Conservation (phyloP, 139 green algal species). For the Chloropicon primus region DNA sequence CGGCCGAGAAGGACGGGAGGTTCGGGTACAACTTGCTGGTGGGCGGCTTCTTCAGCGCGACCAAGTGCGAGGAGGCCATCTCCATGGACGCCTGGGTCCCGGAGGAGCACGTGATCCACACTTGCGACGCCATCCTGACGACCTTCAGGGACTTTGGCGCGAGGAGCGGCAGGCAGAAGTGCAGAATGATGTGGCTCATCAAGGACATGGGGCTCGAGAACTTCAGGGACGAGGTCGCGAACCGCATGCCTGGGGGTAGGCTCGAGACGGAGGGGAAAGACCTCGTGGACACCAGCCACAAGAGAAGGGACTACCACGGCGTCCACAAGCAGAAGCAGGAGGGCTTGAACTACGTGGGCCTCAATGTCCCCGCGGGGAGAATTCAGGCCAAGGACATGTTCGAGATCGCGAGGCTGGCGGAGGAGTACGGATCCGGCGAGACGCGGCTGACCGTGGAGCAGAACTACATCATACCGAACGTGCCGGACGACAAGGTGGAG, state of each 20-base stretch:
- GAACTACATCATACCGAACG: conserved; percentile 84
- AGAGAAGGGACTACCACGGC: conserved; percentile 43
- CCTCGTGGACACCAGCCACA: conserved; percentile 19
- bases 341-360: conserved; percentile 52
- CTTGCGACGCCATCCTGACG: conserved; percentile 22
- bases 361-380: conserved; percentile 71
- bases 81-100: conserved; percentile 65
- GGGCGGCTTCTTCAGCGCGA: conserved; percentile 87
- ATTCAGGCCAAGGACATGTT: conserved; percentile 57
- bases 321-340: conserved; percentile 85
- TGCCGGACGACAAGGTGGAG: conserved; percentile 67
- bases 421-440: conserved; percentile 77
- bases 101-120: conserved; percentile 14
- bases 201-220: conserved; percentile 50
- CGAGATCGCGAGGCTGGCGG: conserved; percentile 56
- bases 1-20: conserved; percentile 26
- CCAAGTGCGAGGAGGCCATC: conserved; percentile 81
- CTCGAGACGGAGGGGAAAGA: conserved; percentile 2
- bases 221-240: conserved; percentile 47
- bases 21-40: conserved; percentile 71
- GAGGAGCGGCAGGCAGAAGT: conserved; percentile 75
- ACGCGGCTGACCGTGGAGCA: conserved; percentile 88
- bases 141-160: conserved; percentile 68
- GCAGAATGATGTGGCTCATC: conserved; percentile 90
- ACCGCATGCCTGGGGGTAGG: conserved; percentile 50